phyloP scores from a whole-genome alignment of 345 rosid species.

The Reutealis trisperma region DNA sequence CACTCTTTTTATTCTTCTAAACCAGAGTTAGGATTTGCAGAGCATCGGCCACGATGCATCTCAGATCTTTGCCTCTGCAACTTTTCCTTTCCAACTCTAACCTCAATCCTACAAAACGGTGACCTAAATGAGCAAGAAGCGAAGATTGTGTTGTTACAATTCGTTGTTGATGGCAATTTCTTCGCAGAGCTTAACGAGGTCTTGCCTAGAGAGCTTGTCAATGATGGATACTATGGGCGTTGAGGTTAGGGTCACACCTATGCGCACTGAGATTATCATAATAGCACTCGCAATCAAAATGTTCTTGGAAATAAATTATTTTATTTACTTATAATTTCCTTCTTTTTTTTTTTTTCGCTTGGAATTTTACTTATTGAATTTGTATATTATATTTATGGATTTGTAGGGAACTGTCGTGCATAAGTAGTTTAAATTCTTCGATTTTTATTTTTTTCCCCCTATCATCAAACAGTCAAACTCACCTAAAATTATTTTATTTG shows the following conservation, averaged over 20 bases:
- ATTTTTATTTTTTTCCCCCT: too few species aligned
- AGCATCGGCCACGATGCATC: conserved; percentile 3
- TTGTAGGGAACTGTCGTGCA: conserved; percentile 79
- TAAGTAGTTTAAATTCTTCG: conserved; percentile 75
- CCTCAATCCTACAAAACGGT: conserved; percentile 41
- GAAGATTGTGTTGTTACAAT: conserved; percentile 44
- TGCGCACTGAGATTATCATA: conserved; percentile 86
- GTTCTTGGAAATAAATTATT: conserved; percentile 57
- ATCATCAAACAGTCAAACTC: too few species aligned
- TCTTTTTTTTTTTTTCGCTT: not conserved
- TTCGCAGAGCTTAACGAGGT: conserved; percentile 82
- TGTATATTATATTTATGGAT: not conserved
- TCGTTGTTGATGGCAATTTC: conserved; percentile 82
- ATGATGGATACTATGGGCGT: conserved; percentile 95
- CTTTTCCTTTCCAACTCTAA: not conserved
- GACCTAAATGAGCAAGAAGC: conserved; percentile 80
- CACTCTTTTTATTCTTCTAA: not conserved
- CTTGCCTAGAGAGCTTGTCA: conserved; percentile 72
- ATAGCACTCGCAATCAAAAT: conserved; percentile 88
- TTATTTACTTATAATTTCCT: not conserved
- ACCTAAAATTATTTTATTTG: too few species aligned
- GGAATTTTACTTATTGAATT: not conserved
- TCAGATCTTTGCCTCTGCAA: conserved; percentile 24
- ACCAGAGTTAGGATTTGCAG: conserved; percentile 33
- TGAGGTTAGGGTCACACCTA: conserved; percentile 80